Evolutionary conservation across 192 early-diverging fungal species (phyloP), one percentile per base, ranked within the genome.

Genomic region (Podila verticillata): DNA sequence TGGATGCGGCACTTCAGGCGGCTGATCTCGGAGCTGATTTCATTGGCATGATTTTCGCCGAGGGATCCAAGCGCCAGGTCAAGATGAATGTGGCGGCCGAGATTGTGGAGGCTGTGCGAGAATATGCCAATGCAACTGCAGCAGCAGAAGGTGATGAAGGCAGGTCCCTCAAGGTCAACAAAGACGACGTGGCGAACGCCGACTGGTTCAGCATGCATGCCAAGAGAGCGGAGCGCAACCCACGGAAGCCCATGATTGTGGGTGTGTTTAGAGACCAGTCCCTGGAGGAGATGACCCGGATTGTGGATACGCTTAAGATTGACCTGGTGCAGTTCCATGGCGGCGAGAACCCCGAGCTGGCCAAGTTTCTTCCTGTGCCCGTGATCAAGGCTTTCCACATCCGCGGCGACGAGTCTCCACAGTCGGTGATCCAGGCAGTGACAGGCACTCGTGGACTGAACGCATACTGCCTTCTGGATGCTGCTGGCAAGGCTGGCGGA

Each of bases 321-420:
- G 97, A 99, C 80, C 57, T 98, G 36, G 92, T 98, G 22, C 98
- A 99, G 87, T 86, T 99, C 62, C 98, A 99, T 83, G 95, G 96
- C 1, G 78, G 87, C 34, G 97, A 97, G 83, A 80, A 87, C 32
- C 81, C 74, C 0, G 87, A 89, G 39, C 66, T 92, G 72, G 90
- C 93, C 1, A 84, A 71, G 48, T 88, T 93, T 51, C 83, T 97
- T 34, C 91, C 94, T 20, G 89, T 94, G 0, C 95, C 95, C 4
- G 92, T 93, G 15, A 93, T 98, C 84, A 96, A 98, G 75, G 96
- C 93, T 2, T 91, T 96, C 84, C 95, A 96, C 71, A 86, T 98
- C 7, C 59, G 66, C 7, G 77, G 77, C 3, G 91, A 92, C 63
- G 88, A 91, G 29, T 32, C 61, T 75, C 39, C 84, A 39, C 57